Percentiles rank a stretch among this genome's conserved stretches.
Conservation (phyloP, 306 rosid genomes). For the Vigna reflexopilosa region DNA sequence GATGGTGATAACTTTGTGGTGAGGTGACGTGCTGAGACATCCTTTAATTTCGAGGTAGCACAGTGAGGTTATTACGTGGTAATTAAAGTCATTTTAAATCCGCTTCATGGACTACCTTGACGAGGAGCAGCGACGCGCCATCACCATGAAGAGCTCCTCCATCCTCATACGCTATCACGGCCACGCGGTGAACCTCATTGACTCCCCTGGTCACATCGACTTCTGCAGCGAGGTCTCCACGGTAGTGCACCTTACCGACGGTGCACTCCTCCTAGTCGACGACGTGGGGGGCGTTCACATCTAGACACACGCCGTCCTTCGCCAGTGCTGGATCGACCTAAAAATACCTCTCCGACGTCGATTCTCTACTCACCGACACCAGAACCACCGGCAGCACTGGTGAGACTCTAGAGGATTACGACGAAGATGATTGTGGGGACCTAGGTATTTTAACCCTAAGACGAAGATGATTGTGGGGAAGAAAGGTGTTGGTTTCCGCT, state of each 20-base stretch:
- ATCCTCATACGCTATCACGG: constrained; percentile 56
- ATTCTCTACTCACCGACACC: constrained; percentile 52
- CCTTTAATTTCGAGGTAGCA: too few species aligned
- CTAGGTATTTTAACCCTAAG: constrained; percentile 63
- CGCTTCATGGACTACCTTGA: constrained; percentile 90
- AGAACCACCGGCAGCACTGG: background rate
- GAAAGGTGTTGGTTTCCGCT: constrained; percentile 50
- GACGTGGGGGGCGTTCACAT: constrained; percentile 96
- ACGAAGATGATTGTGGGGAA: constrained; percentile 83
- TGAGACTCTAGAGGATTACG: constrained; percentile 42
- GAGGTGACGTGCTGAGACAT: too few species aligned
- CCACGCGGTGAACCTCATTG: constrained; percentile 78
- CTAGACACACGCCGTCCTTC: constrained; percentile 87
- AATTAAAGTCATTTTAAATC: background rate
- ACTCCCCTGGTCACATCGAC: constrained; percentile 93
- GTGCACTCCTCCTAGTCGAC: constrained; percentile 83
- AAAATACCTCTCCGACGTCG: constrained; percentile 63
- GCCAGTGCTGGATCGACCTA: constrained; percentile 95
- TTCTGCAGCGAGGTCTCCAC: constrained; percentile 96
- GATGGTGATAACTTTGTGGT: too few species aligned
- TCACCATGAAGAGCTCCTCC: constrained; percentile 93
- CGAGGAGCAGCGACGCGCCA: constrained; percentile 89
- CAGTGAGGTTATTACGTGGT: too few species aligned
- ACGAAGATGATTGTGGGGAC: constrained; percentile 91
- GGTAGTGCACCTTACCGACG: constrained; percentile 85